phyloP scores from a whole-genome alignment of 257 asterid species.

The Rubia yunnanensis region DNA sequence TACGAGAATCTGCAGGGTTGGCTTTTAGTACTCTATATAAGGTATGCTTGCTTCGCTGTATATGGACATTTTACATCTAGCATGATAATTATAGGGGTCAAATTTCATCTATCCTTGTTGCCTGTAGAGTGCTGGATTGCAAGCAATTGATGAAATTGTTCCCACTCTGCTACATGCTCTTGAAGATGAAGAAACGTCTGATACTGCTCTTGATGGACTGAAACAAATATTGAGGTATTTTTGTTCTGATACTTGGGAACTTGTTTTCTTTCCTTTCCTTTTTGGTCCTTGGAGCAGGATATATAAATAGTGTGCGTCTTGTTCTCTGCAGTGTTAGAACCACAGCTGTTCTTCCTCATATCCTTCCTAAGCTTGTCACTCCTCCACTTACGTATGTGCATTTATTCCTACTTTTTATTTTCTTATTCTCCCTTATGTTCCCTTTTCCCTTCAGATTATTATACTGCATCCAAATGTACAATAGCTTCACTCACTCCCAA shows the following conservation, averaged over 20 bases:
- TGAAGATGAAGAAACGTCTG: slow-evolving; percentile 83
- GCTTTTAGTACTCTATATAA: slow-evolving; percentile 97
- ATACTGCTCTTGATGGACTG: slow-evolving; percentile 97
- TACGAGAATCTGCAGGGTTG: slow-evolving; percentile 91
- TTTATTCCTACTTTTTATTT: slow-evolving; percentile 5
- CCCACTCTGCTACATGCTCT: slow-evolving; percentile 93
- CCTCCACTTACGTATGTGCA: slow-evolving; percentile 82
- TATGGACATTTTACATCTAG: background rate
- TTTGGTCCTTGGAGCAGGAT: background rate
- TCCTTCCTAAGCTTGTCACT: slow-evolving; percentile 94
- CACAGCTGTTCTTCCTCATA: slow-evolving; percentile 94
- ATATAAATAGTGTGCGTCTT: slow-evolving; percentile 3
- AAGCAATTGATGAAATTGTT: slow-evolving; percentile 98
- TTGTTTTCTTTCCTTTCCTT: background rate
- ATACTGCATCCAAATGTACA: slow-evolving; percentile 2
- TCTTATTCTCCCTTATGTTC: background rate
- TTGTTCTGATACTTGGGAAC: background rate
- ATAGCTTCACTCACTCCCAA: slow-evolving; percentile 9
- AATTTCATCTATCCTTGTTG: background rate
- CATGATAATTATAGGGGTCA: background rate
- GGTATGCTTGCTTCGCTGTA: slow-evolving; percentile 30
- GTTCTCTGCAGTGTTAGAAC: slow-evolving; percentile 75
- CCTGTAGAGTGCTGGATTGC: slow-evolving; percentile 93
- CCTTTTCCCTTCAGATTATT: too few relatives aligned
- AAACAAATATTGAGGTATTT: slow-evolving; percentile 84